Conservation (phyloP, 371 early-diverging fungal genomes). For the Dichotomocladium elegans region DNA sequence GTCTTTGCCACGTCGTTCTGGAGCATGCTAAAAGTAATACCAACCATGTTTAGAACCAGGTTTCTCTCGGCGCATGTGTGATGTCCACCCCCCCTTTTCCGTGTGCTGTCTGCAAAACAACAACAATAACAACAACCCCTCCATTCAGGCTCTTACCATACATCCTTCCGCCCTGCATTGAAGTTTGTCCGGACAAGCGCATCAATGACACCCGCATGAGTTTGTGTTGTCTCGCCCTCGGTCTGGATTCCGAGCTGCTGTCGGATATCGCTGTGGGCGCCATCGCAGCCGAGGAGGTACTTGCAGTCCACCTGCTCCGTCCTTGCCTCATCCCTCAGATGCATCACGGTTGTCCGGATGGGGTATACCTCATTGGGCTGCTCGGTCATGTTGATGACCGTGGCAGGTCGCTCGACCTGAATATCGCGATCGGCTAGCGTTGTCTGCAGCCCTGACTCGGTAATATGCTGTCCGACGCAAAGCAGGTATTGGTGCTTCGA, state of each 20-base stretch:
- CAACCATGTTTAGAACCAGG: too few relatives aligned
- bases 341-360: constrained; percentile 31
- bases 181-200: constrained; percentile 44
- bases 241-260: constrained; percentile 28
- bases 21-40: constrained; percentile 17
- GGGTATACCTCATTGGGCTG: constrained; percentile 16
- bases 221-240: constrained; percentile 40
- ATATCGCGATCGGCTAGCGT: constrained; percentile 26
- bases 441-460: constrained; percentile 35
- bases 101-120: too few relatives aligned
- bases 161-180: constrained; percentile 31
- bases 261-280: constrained; percentile 42
- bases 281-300: constrained; percentile 42
- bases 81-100: not conserved
- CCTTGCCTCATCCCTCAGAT: constrained; percentile 22
- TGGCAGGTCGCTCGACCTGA: constrained; percentile 40
- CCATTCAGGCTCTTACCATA: constrained; percentile 26
- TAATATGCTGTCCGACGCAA: constrained; percentile 47
- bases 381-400: constrained; percentile 21
- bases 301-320: constrained; percentile 37
- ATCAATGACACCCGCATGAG: constrained; percentile 42
- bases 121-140: not conserved
- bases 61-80: too few relatives aligned
- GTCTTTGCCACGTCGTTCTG: constrained; percentile 38
- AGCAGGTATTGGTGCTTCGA: constrained; percentile 41